Percentiles rank a stretch among this genome's conserved stretches.
phyloP scores from a whole-genome alignment of 1,139 yeast species.

The Candida sojae region DNA sequence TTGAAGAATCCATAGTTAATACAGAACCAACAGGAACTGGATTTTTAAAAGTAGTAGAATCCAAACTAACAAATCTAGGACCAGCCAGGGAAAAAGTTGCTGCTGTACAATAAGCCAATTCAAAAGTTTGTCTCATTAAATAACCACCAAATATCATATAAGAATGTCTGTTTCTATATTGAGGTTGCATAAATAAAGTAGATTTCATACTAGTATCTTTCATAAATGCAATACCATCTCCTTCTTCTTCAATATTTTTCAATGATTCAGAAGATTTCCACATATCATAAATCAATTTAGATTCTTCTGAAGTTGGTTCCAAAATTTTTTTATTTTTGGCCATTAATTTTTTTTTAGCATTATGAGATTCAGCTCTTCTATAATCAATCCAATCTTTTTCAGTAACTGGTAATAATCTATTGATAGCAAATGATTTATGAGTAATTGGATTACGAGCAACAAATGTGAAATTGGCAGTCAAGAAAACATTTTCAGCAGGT shows the following conservation, averaged over 20 bases:
- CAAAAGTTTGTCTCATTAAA: slow-evolving; percentile 86
- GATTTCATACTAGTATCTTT: slow-evolving; percentile 68
- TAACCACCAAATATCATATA: slow-evolving; percentile 96
- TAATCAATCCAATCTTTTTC: slow-evolving; percentile 81
- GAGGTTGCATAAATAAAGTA: slow-evolving; percentile 92
- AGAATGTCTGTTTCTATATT: slow-evolving; percentile 89
- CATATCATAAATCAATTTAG: slow-evolving; percentile 71
- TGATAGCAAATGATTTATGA: slow-evolving; percentile 83
- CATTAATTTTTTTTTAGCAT: slow-evolving; percentile 76
- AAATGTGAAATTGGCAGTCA: slow-evolving; percentile 90
- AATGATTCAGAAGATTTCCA: slow-evolving; percentile 63
- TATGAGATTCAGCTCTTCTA: slow-evolving; percentile 86
- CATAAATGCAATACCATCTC: slow-evolving; percentile 57
- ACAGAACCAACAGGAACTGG: slow-evolving; percentile 97
- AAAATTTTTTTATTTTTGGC: slow-evolving; percentile 63
- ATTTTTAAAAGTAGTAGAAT: slow-evolving; percentile 85
- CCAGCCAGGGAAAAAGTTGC: slow-evolving; percentile 83
- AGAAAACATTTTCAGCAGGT: slow-evolving; percentile 51
- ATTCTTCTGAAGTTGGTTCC: slow-evolving; percentile 74
- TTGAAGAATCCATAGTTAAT: slow-evolving; percentile 74
- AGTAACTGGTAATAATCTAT: slow-evolving; percentile 70
- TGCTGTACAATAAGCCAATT: slow-evolving; percentile 88
- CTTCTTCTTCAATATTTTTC: slow-evolving; percentile 16
- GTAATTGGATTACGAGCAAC: slow-evolving; percentile 93
- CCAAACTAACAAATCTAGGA: slow-evolving; percentile 87